Percentiles rank a stretch among this genome's conserved stretches.
phyloP scores from a whole-genome alignment of 768 basidiomycete species.

The Termitomyces sp. region DNA sequence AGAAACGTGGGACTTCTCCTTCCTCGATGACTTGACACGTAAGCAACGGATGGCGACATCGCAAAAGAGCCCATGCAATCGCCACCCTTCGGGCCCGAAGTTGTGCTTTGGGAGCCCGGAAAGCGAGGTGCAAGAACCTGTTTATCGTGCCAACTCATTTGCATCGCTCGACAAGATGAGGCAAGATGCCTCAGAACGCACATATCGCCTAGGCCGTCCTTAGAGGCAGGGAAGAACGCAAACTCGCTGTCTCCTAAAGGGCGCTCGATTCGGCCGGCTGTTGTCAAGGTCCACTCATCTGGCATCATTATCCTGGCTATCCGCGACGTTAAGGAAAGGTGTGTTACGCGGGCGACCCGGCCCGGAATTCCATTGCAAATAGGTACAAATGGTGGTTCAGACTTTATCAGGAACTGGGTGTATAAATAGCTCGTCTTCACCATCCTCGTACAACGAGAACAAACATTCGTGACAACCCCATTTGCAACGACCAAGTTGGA shows the following conservation, averaged over 20 bases:
- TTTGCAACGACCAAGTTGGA: neutral
- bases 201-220: slow-evolving; percentile 33
- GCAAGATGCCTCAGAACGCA: slow-evolving; percentile 17
- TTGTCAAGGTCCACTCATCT: neutral
- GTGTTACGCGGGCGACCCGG: too few relatives aligned
- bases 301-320: neutral
- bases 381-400: too few relatives aligned
- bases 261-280: slow-evolving; percentile 16
- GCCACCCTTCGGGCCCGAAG: slow-evolving; percentile 34
- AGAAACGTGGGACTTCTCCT: slow-evolving; percentile 40
- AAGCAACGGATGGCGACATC: slow-evolving; percentile 56
- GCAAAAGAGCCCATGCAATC: slow-evolving; percentile 56
- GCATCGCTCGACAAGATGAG: neutral
- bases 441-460: neutral
- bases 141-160: neutral
- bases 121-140: slow-evolving; percentile 31
- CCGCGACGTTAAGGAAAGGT: too few relatives aligned
- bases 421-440: too few relatives aligned
- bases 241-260: slow-evolving; percentile 29
- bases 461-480: neutral
- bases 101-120: slow-evolving; percentile 20
- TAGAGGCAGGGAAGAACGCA: slow-evolving; percentile 28
- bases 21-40: slow-evolving; percentile 41
- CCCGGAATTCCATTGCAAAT: too few relatives aligned
- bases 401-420: too few relatives aligned